Evolutionary conservation across 2,329 filamentous ascomycete genomes (phyloP).

Genomic region (Sclerotinia nivalis): DNA sequence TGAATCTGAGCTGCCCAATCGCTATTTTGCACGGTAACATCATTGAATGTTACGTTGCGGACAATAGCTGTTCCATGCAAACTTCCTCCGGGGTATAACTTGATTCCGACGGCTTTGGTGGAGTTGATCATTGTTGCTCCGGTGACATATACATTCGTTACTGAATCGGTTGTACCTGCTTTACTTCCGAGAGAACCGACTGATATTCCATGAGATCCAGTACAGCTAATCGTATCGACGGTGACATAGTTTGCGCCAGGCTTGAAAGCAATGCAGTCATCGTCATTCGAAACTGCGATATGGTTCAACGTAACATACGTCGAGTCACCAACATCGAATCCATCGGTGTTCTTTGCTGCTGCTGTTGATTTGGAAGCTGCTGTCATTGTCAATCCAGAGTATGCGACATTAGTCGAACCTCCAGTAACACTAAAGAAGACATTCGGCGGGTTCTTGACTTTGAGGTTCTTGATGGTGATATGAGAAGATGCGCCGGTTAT

Average conservation of each 20-base stretch:
- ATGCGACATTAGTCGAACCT: conserved; percentile 42
- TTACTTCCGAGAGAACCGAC: conserved; percentile 49
- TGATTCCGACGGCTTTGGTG: conserved; percentile 50
- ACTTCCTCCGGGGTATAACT: conserved; percentile 46
- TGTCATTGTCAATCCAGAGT: conserved; percentile 44
- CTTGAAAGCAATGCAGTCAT: conserved; percentile 60
- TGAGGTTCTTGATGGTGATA: conserved; percentile 44
- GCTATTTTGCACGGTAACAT: conserved; percentile 43
- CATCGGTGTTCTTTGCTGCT: conserved; percentile 55
- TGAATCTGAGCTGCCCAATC: conserved; percentile 51
- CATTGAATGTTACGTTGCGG: conserved; percentile 46
- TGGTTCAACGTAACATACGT: conserved; percentile 51
- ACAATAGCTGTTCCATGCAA: conserved; percentile 44
- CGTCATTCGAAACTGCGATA: conserved; percentile 55
- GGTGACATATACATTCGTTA: conserved; percentile 47
- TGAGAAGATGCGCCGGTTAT: conserved; percentile 44
- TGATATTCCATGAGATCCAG: conserved; percentile 50
- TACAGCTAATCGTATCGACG: conserved; percentile 47
- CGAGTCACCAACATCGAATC: conserved; percentile 50
- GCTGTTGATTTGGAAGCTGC: conserved; percentile 46
- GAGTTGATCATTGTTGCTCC: conserved; percentile 46
- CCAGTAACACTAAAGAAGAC: conserved; percentile 48
- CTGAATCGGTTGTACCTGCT: conserved; percentile 42
- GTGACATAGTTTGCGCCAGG: conserved; percentile 51
- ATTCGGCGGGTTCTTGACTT: conserved; percentile 48